Evolutionary conservation across 1,284 basidiomycete species (phyloP).

Genomic region (Porogramme epimiltina): DNA sequence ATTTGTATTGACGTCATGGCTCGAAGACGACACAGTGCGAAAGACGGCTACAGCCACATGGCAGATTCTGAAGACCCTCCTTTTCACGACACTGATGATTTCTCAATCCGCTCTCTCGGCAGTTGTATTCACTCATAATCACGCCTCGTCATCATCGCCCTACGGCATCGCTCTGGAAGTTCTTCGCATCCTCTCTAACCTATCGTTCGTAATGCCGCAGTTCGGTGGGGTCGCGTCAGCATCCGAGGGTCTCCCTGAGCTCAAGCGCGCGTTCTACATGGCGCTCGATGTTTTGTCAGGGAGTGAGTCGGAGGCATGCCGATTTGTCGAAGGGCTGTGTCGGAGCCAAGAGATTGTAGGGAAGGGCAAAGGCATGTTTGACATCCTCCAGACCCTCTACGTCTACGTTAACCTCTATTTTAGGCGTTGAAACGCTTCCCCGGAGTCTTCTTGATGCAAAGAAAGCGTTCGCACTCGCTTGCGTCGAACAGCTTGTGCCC

Average conservation of each 20-base stretch:
- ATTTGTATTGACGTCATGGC: neutral
- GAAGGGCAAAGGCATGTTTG: constrained; percentile 19
- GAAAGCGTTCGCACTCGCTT: constrained; percentile 62
- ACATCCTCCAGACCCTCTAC: too few relatives aligned
- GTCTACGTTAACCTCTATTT: neutral
- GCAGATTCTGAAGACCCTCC: constrained; percentile 66
- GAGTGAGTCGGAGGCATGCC: constrained; percentile 41
- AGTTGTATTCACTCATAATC: constrained; percentile 51
- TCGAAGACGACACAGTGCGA: constrained; percentile 41
- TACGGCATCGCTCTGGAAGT: constrained; percentile 49
- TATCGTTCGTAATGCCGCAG: constrained; percentile 72
- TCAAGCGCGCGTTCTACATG: constrained; percentile 71
- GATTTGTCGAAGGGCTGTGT: constrained; percentile 44
- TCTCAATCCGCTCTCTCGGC: constrained; percentile 60
- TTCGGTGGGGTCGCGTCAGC: constrained; percentile 71
- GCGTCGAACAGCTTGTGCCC: constrained; percentile 71
- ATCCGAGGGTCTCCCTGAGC: constrained; percentile 53
- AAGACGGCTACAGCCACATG: constrained; percentile 53
- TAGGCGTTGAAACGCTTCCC: constrained; percentile 12
- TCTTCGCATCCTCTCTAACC: constrained; percentile 56
- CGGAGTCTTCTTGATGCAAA: constrained; percentile 45
- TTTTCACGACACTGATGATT: constrained; percentile 72
- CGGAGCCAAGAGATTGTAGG: constrained; percentile 1
- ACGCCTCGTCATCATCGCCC: constrained; percentile 34
- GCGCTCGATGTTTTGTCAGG: constrained; percentile 69